Conservation (phyloP, 1,139 yeast genomes). For the Geotrichum candidum region DNA sequence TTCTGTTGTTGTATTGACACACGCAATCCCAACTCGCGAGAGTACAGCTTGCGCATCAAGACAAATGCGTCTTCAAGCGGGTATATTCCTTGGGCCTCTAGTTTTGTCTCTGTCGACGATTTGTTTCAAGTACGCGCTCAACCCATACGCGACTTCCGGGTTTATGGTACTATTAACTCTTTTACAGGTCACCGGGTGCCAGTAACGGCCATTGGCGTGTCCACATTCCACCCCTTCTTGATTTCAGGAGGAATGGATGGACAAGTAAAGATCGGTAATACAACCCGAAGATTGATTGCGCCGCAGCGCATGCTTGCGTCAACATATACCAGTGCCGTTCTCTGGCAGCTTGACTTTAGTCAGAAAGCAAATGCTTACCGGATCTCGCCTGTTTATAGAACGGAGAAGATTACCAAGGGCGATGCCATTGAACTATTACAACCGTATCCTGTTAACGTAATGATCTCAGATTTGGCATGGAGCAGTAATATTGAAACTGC, state of each 20-base stretch:
- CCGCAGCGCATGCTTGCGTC: slow-evolving; percentile 37
- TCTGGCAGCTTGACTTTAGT: slow-evolving; percentile 41
- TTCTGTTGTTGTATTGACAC: slow-evolving; percentile 41
- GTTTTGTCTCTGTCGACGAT: slow-evolving; percentile 42
- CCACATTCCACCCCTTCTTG: slow-evolving; percentile 53
- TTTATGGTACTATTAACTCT: slow-evolving; percentile 20
- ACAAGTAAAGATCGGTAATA: slow-evolving; percentile 40
- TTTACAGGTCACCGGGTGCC: slow-evolving; percentile 35
- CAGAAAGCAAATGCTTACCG: slow-evolving; percentile 35
- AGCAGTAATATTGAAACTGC: slow-evolving; percentile 47
- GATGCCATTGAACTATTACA: slow-evolving; percentile 23
- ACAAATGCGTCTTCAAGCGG: slow-evolving; percentile 31
- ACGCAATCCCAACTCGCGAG: slow-evolving; percentile 38
- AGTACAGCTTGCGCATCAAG: slow-evolving; percentile 35
- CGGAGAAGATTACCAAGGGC: slow-evolving; percentile 24
- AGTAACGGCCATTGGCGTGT: slow-evolving; percentile 38
- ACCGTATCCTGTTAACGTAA: slow-evolving; percentile 48
- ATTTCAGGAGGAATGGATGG: slow-evolving; percentile 64
- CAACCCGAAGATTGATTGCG: slow-evolving; percentile 40
- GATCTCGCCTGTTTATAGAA: slow-evolving; percentile 29
- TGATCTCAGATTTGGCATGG: slow-evolving; percentile 57
- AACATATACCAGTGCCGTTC: slow-evolving; percentile 26
- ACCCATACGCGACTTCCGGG: slow-evolving; percentile 35
- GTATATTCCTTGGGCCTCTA: slow-evolving; percentile 38
- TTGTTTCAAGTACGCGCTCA: slow-evolving; percentile 35